These are phyloP conservation scores for Colletotrichum sidae DNA, from an alignment of 2,329 filamentous ascomycete genomes.

Conservation along the genomic window DNA sequence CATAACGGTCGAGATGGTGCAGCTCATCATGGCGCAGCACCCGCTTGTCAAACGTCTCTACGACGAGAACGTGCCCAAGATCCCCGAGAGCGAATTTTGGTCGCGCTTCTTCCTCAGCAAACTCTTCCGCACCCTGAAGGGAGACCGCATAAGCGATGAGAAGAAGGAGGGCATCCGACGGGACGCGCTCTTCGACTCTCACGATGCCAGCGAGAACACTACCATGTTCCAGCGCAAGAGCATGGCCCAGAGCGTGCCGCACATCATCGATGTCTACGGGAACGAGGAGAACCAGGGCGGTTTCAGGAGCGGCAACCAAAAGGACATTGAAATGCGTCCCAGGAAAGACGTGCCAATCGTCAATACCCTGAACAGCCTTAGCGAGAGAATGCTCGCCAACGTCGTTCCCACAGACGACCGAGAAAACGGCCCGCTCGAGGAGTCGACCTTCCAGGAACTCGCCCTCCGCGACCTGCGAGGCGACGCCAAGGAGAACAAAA, in stretches of 20 bases:
- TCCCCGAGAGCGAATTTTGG: conserved; percentile 89
- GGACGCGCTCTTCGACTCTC: conserved; percentile 87
- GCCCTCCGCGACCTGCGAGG: conserved; percentile 83
- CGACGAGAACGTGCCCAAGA: conserved; percentile 88
- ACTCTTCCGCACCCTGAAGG: conserved; percentile 90
- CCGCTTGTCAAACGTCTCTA: conserved; percentile 91
- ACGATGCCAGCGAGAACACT: conserved; percentile 79
- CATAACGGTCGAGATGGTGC: conserved; percentile 91
- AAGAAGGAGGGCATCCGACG: conserved; percentile 65
- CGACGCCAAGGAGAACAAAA: conserved; percentile 78
- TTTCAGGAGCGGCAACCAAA: conserved; percentile 82
- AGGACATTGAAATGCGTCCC: conserved; percentile 91
- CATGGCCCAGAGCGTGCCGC: conserved; percentile 77
- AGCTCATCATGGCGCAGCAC: conserved; percentile 93
- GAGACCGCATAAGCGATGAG: conserved; percentile 83
- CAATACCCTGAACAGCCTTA: conserved; percentile 87
- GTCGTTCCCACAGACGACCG: conserved; percentile 81
- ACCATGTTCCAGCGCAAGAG: conserved; percentile 63
- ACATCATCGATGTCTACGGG: conserved; percentile 91
- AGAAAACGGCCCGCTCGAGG: conserved; percentile 73
- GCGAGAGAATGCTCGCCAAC: conserved; percentile 92
- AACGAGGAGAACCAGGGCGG: conserved; percentile 97
- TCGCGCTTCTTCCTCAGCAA: conserved; percentile 92
- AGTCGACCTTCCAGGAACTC: conserved; percentile 79
- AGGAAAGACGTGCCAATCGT: conserved; percentile 87